Conservation (phyloP, 2,329 filamentous ascomycete species). For the Achaetomium macrosporum region DNA sequence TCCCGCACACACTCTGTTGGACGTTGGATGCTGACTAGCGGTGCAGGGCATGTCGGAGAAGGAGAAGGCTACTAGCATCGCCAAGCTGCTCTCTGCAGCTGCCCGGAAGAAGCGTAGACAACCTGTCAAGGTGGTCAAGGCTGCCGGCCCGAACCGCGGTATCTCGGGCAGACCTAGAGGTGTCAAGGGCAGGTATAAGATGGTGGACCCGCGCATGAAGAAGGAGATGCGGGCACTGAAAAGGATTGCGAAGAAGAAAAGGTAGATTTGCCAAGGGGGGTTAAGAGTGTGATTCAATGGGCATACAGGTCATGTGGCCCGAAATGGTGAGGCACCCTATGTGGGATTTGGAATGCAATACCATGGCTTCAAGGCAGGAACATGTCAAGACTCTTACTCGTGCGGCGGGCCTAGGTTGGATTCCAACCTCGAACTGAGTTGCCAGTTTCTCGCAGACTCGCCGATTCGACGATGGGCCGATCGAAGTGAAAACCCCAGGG, state of each 20-base stretch:
- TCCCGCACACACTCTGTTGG: not conserved
- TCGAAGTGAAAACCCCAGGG: too few relatives aligned
- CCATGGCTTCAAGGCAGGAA: not conserved
- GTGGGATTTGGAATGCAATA: slow-evolving; percentile 7
- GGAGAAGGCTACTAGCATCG: slow-evolving; percentile 85
- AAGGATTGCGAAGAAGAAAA: slow-evolving; percentile 64
- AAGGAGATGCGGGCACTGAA: slow-evolving; percentile 91
- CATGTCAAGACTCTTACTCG: too few relatives aligned
- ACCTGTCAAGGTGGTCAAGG: slow-evolving; percentile 83
- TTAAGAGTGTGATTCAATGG: not conserved
- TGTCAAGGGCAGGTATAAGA: slow-evolving; percentile 94
- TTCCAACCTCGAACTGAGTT: too few relatives aligned
- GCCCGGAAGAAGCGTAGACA: slow-evolving; percentile 78
- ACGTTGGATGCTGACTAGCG: not conserved
- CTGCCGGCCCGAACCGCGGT: slow-evolving; percentile 75
- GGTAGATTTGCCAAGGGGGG: slow-evolving; percentile 16
- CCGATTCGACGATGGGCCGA: too few relatives aligned
- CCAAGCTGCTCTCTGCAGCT: slow-evolving; percentile 69
- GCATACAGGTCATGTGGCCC: not conserved
- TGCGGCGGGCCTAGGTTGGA: too few relatives aligned
- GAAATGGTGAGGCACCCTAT: not conserved
- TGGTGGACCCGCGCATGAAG: slow-evolving; percentile 92
- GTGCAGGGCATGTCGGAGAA: slow-evolving; percentile 73
- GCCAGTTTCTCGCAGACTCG: too few relatives aligned
- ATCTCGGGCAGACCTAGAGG: slow-evolving; percentile 81